Evolutionary conservation across 176 grass and related monocot genomes (phyloP), one percentile per base, ranked within the genome.

Genomic region (Canna indica): DNA sequence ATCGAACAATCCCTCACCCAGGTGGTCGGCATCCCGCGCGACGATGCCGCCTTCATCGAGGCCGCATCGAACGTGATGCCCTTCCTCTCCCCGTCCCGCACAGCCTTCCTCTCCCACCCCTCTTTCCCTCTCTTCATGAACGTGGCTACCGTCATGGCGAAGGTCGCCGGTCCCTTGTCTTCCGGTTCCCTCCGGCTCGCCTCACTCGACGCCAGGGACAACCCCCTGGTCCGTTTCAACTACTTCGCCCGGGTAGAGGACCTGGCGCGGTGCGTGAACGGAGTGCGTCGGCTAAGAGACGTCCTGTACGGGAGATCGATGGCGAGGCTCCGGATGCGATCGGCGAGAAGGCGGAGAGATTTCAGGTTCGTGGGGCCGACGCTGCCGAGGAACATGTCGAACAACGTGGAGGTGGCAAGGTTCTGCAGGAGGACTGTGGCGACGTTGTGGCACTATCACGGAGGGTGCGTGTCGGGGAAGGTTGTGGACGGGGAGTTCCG

Each of bases 381-480:
- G 17, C 77, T 91, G 38, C 91, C 87, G 0, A 59, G n/a, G 12
- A 82, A 91, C 64, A 76, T 73, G 27, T 88, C 84, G 32, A 75
- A 90, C 20, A 65, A 83, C 34, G 77, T 45, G 1, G 76, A 77
- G 11, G 54, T 95, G 79, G 88, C 68, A 0, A 39, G 70, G 27
- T 95, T 82, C 83, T 95, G 91, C 63, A 71, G 68, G 77, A 79
- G 79, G 25, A 91, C 88, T 8, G 85, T 95, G 57, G 80, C 88
- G 1, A 96, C 91, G 8, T 25, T 96, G 16, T 96, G 91, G 91
- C 91, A 96, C 69, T 96, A 96, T 39, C 91, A 96, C n/a, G 91
- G 91, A 5, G 88, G 91, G 4, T 91, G 91, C 18, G 80, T 88
- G 2, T 65, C 73, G 10, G 91, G 91, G 11, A 91, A 85, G 61